Evolutionary conservation across 2,329 filamentous ascomycete genomes (phyloP), one percentile per base, ranked within the genome.

Genomic region (Neonectria punicea): DNA sequence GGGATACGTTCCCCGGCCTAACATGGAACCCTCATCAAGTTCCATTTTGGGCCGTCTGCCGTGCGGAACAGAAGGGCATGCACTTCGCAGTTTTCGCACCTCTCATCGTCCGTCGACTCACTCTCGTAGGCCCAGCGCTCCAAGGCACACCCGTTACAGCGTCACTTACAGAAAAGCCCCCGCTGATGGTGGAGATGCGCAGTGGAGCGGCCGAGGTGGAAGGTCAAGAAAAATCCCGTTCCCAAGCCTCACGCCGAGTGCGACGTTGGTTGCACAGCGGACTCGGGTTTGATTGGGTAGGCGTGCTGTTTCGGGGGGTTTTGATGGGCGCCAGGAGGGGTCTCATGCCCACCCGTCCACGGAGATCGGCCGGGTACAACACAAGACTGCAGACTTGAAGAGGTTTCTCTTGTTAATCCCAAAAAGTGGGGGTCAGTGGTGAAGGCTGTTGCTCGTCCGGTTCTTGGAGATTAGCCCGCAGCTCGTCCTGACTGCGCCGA

Each of bases 391-490:
- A n/a, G 59, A 55, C n/a, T 22, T 25, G 25, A 22, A 30, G 30
- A 30, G 30, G 16, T 22, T 25, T 34, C 34, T 34, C 30, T 57
- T 39, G 60, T 44, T 36, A 28, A 50, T 50, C 47, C 46, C 43
- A 43, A 49, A 59, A 49, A 59, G 61, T 63, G 61, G 61, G 53
- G 61, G 25, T 41, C 36, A 32, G 61, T 55, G 58, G 43, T 49
- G 43, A 50, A 32, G 22, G 51, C 47, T 51, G 44, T 50, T 58
- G 47, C 50, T 54, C 55, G 50, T 41, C 56, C 30, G 47, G 56
- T 54, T 59, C 51, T 59, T 59, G 56, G 56, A 64, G 56, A 64
- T 64, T 59, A 56, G 47, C 36, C 43, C 46, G 44, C 44, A 59
- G 61, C 43, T n/a, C 46, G 51, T 63, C 43, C 18, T 50, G 30